phyloP scores from a whole-genome alignment of 2,329 filamentous ascomycete species.

The Macroventuria anomochaeta region DNA sequence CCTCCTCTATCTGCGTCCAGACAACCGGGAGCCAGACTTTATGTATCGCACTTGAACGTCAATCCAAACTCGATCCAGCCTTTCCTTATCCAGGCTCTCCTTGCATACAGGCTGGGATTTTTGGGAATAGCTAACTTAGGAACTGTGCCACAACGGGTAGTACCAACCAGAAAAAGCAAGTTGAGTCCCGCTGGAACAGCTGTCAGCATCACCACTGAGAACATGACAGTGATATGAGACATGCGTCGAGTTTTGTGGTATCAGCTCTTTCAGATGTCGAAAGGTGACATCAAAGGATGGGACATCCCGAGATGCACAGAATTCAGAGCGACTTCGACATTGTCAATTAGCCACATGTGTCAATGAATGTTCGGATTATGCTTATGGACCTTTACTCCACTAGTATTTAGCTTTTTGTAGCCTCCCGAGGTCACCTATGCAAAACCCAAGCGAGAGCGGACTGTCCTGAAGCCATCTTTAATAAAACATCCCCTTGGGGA shows the following conservation, averaged over 20 bases:
- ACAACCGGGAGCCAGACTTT: neutral
- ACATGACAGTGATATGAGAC: neutral
- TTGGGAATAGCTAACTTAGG: neutral
- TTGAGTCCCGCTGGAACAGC: neutral
- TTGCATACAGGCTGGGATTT: constrained; percentile 1
- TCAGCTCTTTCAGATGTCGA: neutral
- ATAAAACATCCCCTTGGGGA: too few relatives aligned
- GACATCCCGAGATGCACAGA: too few relatives aligned
- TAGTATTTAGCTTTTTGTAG: too few relatives aligned
- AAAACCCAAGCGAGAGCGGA: too few relatives aligned
- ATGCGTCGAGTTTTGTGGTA: neutral
- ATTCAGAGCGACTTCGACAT: too few relatives aligned
- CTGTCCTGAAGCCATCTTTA: too few relatives aligned
- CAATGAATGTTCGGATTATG: too few relatives aligned
- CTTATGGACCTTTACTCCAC: too few relatives aligned
- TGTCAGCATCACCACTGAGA: neutral
- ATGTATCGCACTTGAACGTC: neutral
- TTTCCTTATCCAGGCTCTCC: constrained; percentile 9
- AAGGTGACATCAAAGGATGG: too few relatives aligned
- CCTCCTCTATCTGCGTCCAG: neutral
- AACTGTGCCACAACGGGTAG: constrained; percentile 3
- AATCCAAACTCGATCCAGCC: neutral
- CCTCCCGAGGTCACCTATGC: too few relatives aligned
- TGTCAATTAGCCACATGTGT: too few relatives aligned
- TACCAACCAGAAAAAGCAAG: constrained; percentile 1